phyloP scores from a whole-genome alignment of 306 rosid species.

The peach (Prunus persica) region DNA sequence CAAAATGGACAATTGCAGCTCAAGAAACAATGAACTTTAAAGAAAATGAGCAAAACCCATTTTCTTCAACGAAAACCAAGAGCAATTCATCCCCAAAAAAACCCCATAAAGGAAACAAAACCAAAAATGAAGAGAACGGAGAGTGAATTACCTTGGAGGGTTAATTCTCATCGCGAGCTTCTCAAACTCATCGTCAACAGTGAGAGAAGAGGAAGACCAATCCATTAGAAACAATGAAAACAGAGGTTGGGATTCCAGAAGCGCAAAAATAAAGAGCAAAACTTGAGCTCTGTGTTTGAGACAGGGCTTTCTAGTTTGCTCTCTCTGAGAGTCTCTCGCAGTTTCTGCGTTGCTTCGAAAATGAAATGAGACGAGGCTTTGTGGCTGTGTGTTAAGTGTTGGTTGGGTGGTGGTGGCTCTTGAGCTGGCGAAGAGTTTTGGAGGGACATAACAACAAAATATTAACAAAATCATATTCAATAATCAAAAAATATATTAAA shows the following conservation, averaged over 20 bases:
- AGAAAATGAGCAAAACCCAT: constrained; percentile 14
- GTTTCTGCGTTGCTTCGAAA: constrained; percentile 35
- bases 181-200: constrained; percentile 68
- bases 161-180: constrained; percentile 86
- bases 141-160: constrained; percentile 69
- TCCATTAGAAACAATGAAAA: constrained; percentile 41
- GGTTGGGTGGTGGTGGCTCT: constrained; percentile 50
- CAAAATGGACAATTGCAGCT: constrained; percentile 5
- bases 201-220: constrained; percentile 64
- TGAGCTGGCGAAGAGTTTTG: constrained; percentile 46
- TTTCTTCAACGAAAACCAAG: background rate
- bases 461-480: background rate
- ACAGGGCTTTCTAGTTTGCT: background rate
- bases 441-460: constrained; percentile 25
- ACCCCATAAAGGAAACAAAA: background rate
- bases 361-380: background rate
- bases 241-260: background rate
- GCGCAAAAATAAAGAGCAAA: background rate
- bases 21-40: constrained; percentile 9
- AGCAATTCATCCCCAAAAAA: background rate
- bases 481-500: background rate
- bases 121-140: background rate
- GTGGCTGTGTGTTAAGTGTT: constrained; percentile 30
- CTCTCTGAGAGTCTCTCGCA: constrained; percentile 17
- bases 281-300: background rate